These are phyloP conservation scores for Globisporangium emineosum DNA, from an alignment of 352 stramenopile genomes.

Conservation along the genomic window DNA sequence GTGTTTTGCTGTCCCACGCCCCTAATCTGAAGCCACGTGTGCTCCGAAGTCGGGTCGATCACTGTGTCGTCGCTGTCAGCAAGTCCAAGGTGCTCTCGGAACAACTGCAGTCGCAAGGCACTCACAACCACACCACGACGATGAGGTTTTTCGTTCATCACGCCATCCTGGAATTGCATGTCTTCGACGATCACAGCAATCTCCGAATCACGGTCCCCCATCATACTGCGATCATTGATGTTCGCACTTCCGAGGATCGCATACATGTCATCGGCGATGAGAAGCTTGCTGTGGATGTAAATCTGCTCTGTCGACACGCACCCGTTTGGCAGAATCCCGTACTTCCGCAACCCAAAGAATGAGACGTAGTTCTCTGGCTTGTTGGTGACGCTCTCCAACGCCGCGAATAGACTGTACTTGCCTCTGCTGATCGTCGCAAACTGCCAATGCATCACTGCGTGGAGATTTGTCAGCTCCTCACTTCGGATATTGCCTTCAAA, in stretches of 20 bases:
- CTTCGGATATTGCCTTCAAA: constrained; percentile 85
- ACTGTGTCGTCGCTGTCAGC: constrained; percentile 52
- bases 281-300: constrained; percentile 92
- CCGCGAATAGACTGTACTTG: constrained; percentile 74
- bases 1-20: constrained; percentile 60
- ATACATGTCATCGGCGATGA: constrained; percentile 89
- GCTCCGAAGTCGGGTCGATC: constrained; percentile 53
- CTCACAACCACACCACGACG: constrained; percentile 58
- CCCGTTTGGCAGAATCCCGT: constrained; percentile 76
- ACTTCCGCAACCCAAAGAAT: constrained; percentile 85
- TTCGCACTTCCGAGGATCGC: constrained; percentile 93
- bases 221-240: constrained; percentile 95
- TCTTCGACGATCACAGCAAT: constrained; percentile 86
- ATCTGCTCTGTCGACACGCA: constrained; percentile 85
- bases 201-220: constrained; percentile 87
- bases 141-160: constrained; percentile 75
- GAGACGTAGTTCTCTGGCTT: constrained; percentile 73
- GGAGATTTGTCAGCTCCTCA: constrained; percentile 80
- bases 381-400: constrained; percentile 57
- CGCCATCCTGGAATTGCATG: constrained; percentile 70
- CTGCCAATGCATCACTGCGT: constrained; percentile 89
- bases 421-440: constrained; percentile 83
- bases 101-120: constrained; percentile 72
- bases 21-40: constrained; percentile 64
- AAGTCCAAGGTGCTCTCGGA: constrained; percentile 78